Evolutionary conservation across 768 basidiomycete species (phyloP), one percentile per base, ranked within the genome.

Genomic region (Steccherinum ochraceum): DNA sequence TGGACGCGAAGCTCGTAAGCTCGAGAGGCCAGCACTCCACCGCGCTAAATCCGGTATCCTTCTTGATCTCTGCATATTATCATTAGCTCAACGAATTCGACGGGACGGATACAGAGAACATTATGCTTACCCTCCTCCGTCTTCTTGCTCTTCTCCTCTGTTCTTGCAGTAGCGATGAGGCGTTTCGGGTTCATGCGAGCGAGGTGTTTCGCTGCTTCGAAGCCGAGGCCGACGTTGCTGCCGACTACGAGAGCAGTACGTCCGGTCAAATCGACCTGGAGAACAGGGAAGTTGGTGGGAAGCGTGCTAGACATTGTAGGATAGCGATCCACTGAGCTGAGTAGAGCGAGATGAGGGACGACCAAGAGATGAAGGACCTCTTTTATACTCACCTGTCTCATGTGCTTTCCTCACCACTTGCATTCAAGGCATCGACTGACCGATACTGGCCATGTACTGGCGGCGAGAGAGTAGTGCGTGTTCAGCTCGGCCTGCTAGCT

Each of bases 211-310:
- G 70, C 62, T 0, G 74, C 68, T 54, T 77, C 75, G 44, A 75
- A 68, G 1, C 77, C 77, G 2, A 79, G 49, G 2, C 78, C 81
- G 19, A 67, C 66, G 54, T 82, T 83, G 2, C 77, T 76, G 10
- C 74, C 75, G 21, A 71, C 67, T 21, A 83, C 69, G 18, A 80
- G 50, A n/a, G 80, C 66, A 3, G 74, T 76, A 57, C 75, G 77
- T 5, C 72, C 74, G 10, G 60, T 58, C 18, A 80, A 61, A 52
- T 75, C 69, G 0, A 56, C 65, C 3, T 58, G 56, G 16, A 63
- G 61, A 2, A 72, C 65, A 12, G 55, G 41, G n/a, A n/a, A n/a
- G n/a, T n/a, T n/a, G n/a, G n/a, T n/a, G n/a, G n/a, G n/a, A n/a
- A n/a, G n/a, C n/a, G n/a, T n/a, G n/a, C n/a, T n/a, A n/a, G n/a